phyloP scores from a whole-genome alignment of 2,329 filamentous ascomycete genomes.

The Fusarium agapanthi region DNA sequence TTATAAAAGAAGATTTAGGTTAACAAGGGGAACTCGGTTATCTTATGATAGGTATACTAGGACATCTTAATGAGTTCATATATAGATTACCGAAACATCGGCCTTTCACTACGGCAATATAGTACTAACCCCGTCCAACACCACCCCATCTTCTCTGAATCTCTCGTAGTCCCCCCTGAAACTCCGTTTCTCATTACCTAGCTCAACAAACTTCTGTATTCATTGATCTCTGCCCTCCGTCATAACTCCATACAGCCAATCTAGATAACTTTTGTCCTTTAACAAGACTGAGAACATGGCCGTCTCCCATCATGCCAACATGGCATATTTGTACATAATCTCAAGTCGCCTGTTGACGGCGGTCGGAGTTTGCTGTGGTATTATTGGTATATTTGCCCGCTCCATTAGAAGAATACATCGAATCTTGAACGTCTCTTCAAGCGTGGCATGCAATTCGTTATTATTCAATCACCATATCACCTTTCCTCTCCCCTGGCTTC shows the following conservation, averaged over 20 bases:
- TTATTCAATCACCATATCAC: constrained; percentile 37
- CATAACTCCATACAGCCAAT: not conserved
- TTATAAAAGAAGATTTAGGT: not conserved
- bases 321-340: not conserved
- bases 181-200: not conserved
- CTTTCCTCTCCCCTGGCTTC: constrained; percentile 39
- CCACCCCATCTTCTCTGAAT: not conserved
- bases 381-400: constrained; percentile 41
- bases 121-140: not conserved
- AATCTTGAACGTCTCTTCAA: constrained; percentile 42
- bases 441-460: constrained; percentile 39
- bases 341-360: constrained; percentile 2
- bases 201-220: not conserved
- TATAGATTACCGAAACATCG: not conserved
- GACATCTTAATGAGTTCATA: not conserved
- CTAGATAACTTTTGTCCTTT: not conserved
- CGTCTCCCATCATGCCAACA: not conserved
- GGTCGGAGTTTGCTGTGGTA: constrained; percentile 28
- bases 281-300: not conserved
- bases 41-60: not conserved
- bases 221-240: not conserved
- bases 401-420: constrained; percentile 35
- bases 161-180: too few relatives aligned
- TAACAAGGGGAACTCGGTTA: not conserved
- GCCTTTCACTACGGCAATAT: not conserved